Conservation (phyloP, 345 rosid genomes). For the Eucalyptus marginata region DNA sequence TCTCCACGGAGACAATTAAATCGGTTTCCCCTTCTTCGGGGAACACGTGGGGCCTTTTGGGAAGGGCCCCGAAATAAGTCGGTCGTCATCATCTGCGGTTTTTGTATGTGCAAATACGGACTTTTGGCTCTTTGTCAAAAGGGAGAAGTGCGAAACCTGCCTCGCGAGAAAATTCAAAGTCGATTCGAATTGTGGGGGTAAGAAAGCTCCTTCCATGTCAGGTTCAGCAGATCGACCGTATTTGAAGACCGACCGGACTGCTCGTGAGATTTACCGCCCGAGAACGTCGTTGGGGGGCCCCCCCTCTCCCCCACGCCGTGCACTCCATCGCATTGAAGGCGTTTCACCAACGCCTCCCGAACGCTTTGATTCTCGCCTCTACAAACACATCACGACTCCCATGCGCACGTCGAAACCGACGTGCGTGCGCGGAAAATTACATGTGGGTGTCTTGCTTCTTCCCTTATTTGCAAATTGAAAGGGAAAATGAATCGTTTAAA, state of each 20-base stretch:
- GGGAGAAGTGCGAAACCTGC: background rate
- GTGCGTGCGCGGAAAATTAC: background rate
- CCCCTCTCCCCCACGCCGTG: background rate
- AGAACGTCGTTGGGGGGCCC: background rate
- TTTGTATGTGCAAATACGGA: background rate
- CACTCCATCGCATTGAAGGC: background rate
- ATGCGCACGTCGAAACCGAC: background rate
- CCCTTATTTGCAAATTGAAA: background rate
- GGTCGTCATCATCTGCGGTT: background rate
- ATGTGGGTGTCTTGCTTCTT: background rate
- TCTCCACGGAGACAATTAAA: background rate
- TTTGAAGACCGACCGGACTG: background rate
- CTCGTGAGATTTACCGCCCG: background rate
- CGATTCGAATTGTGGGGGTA: background rate
- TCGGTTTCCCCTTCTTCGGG: background rate
- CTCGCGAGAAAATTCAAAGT: background rate
- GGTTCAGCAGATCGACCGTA: background rate
- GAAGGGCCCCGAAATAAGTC: background rate
- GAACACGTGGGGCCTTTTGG: background rate
- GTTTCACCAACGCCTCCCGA: background rate
- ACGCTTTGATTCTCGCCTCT: background rate
- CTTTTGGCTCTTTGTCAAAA: background rate
- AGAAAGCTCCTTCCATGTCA: background rate
- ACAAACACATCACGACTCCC: background rate
- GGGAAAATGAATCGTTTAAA: background rate